phyloP scores from a whole-genome alignment of 2,329 filamentous ascomycete species.

The Cercospora beticola region DNA sequence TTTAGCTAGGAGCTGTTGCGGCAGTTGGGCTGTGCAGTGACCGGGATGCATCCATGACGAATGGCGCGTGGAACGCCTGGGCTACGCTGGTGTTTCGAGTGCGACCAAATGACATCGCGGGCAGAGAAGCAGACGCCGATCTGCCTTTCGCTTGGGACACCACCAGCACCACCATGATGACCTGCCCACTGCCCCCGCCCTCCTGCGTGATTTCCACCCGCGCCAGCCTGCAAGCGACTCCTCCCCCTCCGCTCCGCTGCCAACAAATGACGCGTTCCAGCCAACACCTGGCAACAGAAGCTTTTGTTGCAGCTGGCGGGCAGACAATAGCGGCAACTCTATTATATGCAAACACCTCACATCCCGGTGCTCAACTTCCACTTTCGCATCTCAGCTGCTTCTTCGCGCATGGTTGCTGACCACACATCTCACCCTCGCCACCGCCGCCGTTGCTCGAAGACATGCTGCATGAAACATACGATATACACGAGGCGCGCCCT shows the following conservation, averaged over 20 bases:
- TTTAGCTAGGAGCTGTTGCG: slow-evolving; percentile 3
- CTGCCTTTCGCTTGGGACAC: neutral
- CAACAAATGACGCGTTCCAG: neutral
- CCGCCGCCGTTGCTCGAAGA: neutral
- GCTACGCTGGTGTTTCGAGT: neutral
- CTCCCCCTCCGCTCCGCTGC: neutral
- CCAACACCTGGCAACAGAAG: neutral
- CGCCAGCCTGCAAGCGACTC: neutral
- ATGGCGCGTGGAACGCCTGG: neutral
- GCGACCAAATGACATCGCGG: neutral
- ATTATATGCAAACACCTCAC: slow-evolving; percentile 4
- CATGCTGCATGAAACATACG: neutral
- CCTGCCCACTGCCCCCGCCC: neutral
- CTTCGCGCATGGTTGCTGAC: neutral
- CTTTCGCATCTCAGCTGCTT: neutral
- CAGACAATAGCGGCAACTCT: slow-evolving; percentile 5
- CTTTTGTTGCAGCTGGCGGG: neutral
- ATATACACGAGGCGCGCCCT: neutral
- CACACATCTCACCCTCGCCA: neutral
- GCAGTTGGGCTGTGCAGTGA: neutral
- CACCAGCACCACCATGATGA: neutral
- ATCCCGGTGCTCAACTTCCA: slow-evolving; percentile 1
- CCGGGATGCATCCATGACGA: neutral
- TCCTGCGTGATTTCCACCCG: neutral
- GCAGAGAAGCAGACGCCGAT: neutral